These are phyloP conservation scores for Fusarium sacchari DNA, from an alignment of 2,329 filamentous ascomycete genomes.

Conservation along the genomic window DNA sequence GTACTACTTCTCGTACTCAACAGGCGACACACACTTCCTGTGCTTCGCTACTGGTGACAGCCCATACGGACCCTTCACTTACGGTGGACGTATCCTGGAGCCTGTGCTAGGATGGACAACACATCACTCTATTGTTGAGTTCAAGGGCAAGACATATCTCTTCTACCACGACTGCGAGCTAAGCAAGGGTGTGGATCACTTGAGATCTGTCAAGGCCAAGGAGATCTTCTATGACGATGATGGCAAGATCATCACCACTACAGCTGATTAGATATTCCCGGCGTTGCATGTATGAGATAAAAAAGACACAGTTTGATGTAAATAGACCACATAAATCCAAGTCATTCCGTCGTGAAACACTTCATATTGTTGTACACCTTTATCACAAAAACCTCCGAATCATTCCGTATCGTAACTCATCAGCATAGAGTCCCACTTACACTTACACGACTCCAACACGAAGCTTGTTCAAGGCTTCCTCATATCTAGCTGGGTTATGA, in stretches of 20 bases:
- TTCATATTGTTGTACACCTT: background rate
- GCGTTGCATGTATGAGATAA: background rate
- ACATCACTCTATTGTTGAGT: constrained; percentile 82
- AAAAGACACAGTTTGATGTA: background rate
- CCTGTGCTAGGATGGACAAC: constrained; percentile 85
- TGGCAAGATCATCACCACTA: constrained; percentile 65
- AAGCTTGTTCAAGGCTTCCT: constrained; percentile 73
- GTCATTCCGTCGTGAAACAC: background rate
- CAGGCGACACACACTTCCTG: constrained; percentile 80
- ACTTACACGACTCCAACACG: constrained; percentile 58
- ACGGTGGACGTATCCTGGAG: constrained; percentile 76
- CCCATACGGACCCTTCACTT: constrained; percentile 78
- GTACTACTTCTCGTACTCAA: constrained; percentile 83
- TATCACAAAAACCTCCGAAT: background rate
- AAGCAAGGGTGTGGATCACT: constrained; percentile 74
- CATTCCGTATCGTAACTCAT: constrained; percentile 10
- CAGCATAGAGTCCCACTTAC: constrained; percentile 4
- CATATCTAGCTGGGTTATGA: constrained; percentile 79
- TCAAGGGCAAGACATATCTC: constrained; percentile 75
- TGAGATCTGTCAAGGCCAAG: constrained; percentile 78
- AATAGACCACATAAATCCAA: background rate
- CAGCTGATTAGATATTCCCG: constrained; percentile 34
- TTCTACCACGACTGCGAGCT: constrained; percentile 81
- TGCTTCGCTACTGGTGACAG: constrained; percentile 73
- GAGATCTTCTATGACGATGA: constrained; percentile 78